Evolutionary conservation across 352 stramenopile species (phyloP).

Genomic region (Globisporangium abappressorium): DNA sequence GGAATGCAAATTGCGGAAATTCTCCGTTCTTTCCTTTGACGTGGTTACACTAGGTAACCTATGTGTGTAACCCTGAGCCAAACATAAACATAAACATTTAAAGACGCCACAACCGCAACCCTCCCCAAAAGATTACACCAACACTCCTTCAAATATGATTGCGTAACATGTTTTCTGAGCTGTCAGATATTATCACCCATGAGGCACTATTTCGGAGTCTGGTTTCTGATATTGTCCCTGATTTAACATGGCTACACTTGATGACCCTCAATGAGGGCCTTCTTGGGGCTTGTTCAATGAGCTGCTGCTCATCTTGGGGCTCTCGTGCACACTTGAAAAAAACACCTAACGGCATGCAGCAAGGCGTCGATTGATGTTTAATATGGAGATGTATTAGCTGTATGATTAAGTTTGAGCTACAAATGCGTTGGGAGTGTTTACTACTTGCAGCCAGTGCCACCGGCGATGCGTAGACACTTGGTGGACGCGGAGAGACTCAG

Average conservation of each 20-base stretch:
- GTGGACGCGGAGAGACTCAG: conserved; percentile 54
- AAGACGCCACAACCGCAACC: too few species aligned
- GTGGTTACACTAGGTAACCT: neutral
- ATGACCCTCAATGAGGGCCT: too few species aligned
- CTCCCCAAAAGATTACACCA: too few species aligned
- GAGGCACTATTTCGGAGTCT: neutral
- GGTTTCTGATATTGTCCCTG: neutral
- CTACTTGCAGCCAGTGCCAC: conserved; percentile 34
- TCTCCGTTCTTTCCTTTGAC: neutral
- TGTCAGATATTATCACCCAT: neutral
- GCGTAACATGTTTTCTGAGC: neutral
- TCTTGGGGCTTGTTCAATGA: too few species aligned
- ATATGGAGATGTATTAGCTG: neutral
- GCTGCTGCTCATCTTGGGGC: too few species aligned
- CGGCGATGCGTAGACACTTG: conserved; percentile 44
- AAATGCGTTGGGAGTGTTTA: neutral
- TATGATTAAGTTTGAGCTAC: neutral
- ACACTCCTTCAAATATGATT: neutral
- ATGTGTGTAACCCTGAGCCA: neutral
- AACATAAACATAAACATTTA: neutral
- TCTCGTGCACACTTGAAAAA: too few species aligned
- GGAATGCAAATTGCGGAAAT: neutral
- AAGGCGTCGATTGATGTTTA: neutral
- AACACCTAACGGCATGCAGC: too few species aligned
- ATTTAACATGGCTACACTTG: too few species aligned